Evolutionary conservation across 306 rosid species (phyloP).

Genomic region (Lablab purpureus): DNA sequence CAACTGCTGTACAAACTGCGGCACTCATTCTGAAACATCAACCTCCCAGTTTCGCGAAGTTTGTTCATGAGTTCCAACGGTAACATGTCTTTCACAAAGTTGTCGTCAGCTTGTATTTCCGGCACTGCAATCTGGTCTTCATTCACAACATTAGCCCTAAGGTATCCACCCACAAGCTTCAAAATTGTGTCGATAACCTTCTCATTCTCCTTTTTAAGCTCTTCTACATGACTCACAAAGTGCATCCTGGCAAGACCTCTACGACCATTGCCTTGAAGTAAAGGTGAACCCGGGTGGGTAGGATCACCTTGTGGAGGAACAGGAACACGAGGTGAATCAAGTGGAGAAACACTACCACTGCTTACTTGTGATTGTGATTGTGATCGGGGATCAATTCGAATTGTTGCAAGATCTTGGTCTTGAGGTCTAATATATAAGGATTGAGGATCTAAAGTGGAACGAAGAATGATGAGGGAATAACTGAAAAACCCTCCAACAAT

Average conservation of each 20-base stretch:
- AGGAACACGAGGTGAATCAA: not conserved
- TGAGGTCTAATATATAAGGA: not conserved
- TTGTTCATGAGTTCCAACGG: slow-evolving; percentile 60
- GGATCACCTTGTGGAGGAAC: not conserved
- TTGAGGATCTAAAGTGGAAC: not conserved
- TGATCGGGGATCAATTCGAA: not conserved
- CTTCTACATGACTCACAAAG: not conserved
- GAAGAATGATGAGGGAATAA: slow-evolving; percentile 6
- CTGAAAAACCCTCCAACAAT: slow-evolving; percentile 28
- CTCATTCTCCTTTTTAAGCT: not conserved
- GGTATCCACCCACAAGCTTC: not conserved
- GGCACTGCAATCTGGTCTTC: not conserved
- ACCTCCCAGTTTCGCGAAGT: slow-evolving; percentile 67
- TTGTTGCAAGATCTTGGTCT: not conserved
- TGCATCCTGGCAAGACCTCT: not conserved
- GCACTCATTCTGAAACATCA: slow-evolving; percentile 72
- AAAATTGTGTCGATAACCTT: not conserved
- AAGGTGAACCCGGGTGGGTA: not conserved
- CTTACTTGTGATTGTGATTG: not conserved
- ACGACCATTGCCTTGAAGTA: not conserved
- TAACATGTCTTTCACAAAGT: slow-evolving; percentile 66
- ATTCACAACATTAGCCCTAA: not conserved
- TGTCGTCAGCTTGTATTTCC: slow-evolving; percentile 34
- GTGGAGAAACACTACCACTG: not conserved
- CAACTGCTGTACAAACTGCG: slow-evolving; percentile 61